Base-by-base conservation (phyloP, 2,329 filamentous ascomycete species). In the Aspergillus terreus region DNA sequence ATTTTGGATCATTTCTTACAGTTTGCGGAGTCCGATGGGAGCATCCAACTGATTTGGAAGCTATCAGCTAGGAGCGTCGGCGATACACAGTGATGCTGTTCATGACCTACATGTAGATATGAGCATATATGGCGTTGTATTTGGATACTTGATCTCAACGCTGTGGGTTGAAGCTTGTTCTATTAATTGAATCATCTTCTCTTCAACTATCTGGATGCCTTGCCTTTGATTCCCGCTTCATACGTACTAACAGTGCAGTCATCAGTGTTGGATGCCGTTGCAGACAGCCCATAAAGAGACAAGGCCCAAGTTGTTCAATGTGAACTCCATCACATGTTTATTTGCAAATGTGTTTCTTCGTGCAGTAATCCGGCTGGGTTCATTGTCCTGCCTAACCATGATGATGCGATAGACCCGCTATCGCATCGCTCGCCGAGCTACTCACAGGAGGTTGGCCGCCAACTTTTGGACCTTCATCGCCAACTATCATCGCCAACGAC, bases 61-160 rank as follows among this genome's bases (percentile, higher is more conserved):
- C 51, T 51, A 54, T 56, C 57, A 54, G 58, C 44, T 49, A 57
- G 62, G 59, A 52, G 53, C 52, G 58, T 59, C 60, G 63, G 63
- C 67, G 63, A 63, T 59, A 64, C 63, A 67, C 61, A 64, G 57
- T 63, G 61, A 65, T 63, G 61, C 58, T 60, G 63, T 54, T 55
- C 47, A 68, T 61, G 64, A 64, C 52, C 51, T 65, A 61, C 58
- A 66, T 71, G 68, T 71, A 71, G 68, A 71, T 71, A 70, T 66
- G 64, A 68, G 68, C 68, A 71, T 71, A 61, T 62, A 60, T 56
- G 68, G 70, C 65, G 66, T 69, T 68, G 51, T 58, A 42, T 54
- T 54, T 62, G 60, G 58, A 51, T 62, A 53, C 54, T 58, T 58
- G 53, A 48, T 50, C 58, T 54, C 59, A 45, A 48, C 51, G 44